Conservation (phyloP, 177 flowering plant species). For the Telopea speciosissima region DNA sequence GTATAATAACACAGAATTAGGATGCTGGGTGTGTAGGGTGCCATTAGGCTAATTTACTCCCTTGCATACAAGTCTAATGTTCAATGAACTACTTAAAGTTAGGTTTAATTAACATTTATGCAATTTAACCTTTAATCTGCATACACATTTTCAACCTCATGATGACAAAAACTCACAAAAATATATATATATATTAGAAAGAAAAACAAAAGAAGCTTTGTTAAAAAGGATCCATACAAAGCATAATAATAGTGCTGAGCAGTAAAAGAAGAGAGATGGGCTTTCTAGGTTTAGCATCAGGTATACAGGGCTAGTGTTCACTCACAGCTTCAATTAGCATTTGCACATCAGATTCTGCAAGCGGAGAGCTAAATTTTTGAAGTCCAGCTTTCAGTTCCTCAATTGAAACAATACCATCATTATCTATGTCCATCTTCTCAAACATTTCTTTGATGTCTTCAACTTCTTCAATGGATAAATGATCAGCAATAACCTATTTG, state of each 20-base stretch:
- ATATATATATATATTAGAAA: too few relatives aligned
- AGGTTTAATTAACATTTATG: background rate
- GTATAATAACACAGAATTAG: too few relatives aligned
- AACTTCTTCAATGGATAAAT: slow-evolving; percentile 77
- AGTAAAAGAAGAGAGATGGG: background rate
- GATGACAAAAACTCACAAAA: too few relatives aligned
- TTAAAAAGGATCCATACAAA: too few relatives aligned
- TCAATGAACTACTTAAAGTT: background rate
- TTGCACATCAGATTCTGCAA: slow-evolving; percentile 81
- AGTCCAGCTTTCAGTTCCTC: slow-evolving; percentile 80
- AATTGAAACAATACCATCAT: slow-evolving; percentile 67
- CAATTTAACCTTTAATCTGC: too few relatives aligned
- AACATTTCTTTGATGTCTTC: slow-evolving; percentile 86
- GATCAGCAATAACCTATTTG: slow-evolving; percentile 82
- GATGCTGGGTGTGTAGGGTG: too few relatives aligned
- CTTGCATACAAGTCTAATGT: background rate
- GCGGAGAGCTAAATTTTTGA: slow-evolving; percentile 55
- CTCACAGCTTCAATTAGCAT: slow-evolving; percentile 85
- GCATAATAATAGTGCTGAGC: background rate
- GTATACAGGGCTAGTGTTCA: slow-evolving; percentile 3
- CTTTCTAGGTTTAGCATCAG: background rate
- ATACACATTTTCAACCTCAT: too few relatives aligned
- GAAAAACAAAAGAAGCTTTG: background rate
- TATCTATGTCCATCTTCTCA: slow-evolving; percentile 70
- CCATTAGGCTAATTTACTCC: too few relatives aligned